phyloP scores from a whole-genome alignment of 768 basidiomycete genomes.

The Lentinula aciculospora region DNA sequence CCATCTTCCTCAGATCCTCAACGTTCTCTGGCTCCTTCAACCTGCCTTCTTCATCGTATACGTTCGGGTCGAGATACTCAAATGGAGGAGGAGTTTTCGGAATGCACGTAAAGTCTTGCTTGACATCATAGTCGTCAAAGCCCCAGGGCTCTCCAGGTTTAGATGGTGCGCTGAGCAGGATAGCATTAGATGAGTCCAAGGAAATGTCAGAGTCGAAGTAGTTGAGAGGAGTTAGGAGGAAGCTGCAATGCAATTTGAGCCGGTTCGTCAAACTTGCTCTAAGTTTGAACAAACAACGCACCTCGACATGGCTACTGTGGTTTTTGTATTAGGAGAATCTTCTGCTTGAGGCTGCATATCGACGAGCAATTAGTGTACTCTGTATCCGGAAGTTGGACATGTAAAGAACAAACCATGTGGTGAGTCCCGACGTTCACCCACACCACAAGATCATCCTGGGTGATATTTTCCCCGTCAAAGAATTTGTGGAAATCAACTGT shows the following conservation, averaged over 20 bases:
- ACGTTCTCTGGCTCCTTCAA: constrained; percentile 19
- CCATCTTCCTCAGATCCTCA: constrained; percentile 33
- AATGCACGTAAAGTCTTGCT: constrained; percentile 30
- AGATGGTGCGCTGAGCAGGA: constrained; percentile 37
- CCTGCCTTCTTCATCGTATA: constrained; percentile 29
- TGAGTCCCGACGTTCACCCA: constrained; percentile 69
- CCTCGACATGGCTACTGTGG: constrained; percentile 51
- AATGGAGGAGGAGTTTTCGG: constrained; percentile 31
- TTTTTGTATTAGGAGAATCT: constrained; percentile 57
- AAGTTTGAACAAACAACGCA: constrained; percentile 13
- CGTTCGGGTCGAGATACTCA: constrained; percentile 27
- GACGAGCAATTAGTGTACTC: too few species aligned
- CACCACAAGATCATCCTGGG: constrained; percentile 59
- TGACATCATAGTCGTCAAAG: constrained; percentile 51
- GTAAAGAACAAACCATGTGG: constrained; percentile 37
- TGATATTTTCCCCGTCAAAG: constrained; percentile 59
- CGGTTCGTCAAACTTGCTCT: not conserved
- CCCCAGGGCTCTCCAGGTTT: constrained; percentile 30
- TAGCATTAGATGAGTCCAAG: constrained; percentile 49
- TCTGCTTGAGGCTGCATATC: constrained; percentile 49
- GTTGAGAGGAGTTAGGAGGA: constrained; percentile 57
- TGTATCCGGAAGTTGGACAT: not conserved
- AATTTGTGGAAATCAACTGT: constrained; percentile 56
- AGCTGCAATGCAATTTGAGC: constrained; percentile 23
- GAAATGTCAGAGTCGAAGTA: constrained; percentile 62